Evolutionary conservation across 2,329 filamentous ascomycete species (phyloP).

Genomic region (Aspergillus sp.): DNA sequence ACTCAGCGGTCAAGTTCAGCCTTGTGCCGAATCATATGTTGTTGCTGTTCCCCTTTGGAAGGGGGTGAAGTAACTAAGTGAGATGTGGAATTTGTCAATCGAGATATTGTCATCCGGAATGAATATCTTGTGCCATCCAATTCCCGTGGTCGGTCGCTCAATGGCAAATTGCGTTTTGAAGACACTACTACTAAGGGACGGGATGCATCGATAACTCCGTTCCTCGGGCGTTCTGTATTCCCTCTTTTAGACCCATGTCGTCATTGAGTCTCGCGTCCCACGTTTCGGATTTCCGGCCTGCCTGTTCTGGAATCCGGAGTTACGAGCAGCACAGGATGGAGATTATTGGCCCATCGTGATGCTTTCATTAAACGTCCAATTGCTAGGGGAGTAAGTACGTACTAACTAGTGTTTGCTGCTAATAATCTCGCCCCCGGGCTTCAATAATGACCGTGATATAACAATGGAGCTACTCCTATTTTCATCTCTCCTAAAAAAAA

Average conservation of each 20-base stretch:
- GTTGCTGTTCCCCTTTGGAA: not conserved
- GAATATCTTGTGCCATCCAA: not conserved
- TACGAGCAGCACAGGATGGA: slow-evolving; percentile 17
- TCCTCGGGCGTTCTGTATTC: slow-evolving; percentile 12
- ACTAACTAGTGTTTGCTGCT: not conserved
- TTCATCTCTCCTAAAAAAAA: not conserved
- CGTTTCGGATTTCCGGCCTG: slow-evolving; percentile 26
- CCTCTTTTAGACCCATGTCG: slow-evolving; percentile 24
- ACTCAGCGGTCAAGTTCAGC: slow-evolving; percentile 7
- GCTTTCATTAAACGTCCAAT: not conserved
- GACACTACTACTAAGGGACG: slow-evolving; percentile 1
- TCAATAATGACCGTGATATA: slow-evolving; percentile 4
- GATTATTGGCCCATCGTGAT: not conserved
- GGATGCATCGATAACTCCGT: slow-evolving; percentile 10
- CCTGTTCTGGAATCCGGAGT: slow-evolving; percentile 25
- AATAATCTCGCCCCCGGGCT: not conserved
- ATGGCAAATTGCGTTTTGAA: slow-evolving; percentile 4
- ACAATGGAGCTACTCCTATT: not conserved
- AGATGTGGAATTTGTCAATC: not conserved
- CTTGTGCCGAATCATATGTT: slow-evolving; percentile 8
- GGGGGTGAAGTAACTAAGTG: not conserved
- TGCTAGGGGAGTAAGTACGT: not conserved
- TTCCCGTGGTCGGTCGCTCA: not conserved
- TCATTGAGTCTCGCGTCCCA: slow-evolving; percentile 39
- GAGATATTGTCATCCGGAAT: not conserved